Evolutionary conservation across 768 basidiomycete species (phyloP).

Genomic region (Pisolithus microcarpus): DNA sequence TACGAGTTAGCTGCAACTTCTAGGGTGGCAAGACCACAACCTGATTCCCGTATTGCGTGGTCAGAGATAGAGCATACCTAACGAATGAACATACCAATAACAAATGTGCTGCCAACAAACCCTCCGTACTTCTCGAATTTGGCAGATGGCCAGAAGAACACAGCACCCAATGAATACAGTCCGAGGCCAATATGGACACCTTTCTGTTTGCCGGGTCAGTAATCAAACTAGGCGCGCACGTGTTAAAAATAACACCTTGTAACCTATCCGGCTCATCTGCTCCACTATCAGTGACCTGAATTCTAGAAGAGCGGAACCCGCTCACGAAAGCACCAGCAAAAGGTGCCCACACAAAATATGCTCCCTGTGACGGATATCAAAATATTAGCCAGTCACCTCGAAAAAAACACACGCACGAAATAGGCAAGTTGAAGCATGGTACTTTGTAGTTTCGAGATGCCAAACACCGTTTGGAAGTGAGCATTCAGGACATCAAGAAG

Average conservation of each 20-base stretch:
- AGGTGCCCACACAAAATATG: conserved; percentile 56
- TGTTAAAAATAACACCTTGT: conserved; percentile 41
- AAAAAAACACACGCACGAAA: conserved; percentile 36
- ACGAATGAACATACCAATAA: conserved; percentile 40
- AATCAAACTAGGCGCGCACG: background rate
- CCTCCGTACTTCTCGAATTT: conserved; percentile 61
- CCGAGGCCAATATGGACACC: conserved; percentile 58
- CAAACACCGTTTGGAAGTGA: conserved; percentile 67
- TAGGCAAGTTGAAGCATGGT: conserved; percentile 72
- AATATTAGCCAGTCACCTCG: background rate
- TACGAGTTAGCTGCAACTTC: conserved; percentile 80
- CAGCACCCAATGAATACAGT: conserved; percentile 57
- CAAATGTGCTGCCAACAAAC: conserved; percentile 68
- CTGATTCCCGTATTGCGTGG: conserved; percentile 19
- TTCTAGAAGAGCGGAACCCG: conserved; percentile 6
- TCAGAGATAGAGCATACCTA: background rate
- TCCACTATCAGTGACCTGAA: conserved; percentile 1
- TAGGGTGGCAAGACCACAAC: conserved; percentile 58
- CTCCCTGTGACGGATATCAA: conserved; percentile 32
- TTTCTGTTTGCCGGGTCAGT: conserved; percentile 27
- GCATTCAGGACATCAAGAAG: conserved; percentile 63
- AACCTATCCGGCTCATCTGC: conserved; percentile 56
- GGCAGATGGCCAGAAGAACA: conserved; percentile 77
- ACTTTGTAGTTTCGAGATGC: conserved; percentile 61
- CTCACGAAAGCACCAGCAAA: conserved; percentile 51